phyloP scores from a whole-genome alignment of 2,329 filamentous ascomycete genomes.

The Penicillium aurantiogriseum region DNA sequence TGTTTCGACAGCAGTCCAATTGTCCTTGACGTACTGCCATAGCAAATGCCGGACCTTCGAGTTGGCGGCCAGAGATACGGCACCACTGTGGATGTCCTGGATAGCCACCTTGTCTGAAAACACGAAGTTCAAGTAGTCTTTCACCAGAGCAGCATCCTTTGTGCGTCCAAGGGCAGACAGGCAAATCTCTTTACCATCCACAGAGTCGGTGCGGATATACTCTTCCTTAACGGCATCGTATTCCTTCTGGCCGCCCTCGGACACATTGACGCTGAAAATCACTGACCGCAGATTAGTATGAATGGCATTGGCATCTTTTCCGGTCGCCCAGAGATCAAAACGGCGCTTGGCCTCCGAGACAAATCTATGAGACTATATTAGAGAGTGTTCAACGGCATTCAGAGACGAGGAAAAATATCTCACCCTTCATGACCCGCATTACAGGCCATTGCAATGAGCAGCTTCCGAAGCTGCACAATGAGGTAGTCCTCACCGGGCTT shows the following conservation, averaged over 20 bases:
- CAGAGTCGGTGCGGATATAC: constrained; percentile 75
- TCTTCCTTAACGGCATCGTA: constrained; percentile 78
- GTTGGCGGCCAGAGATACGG: constrained; percentile 71
- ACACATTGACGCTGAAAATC: constrained; percentile 76
- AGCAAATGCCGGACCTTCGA: constrained; percentile 68
- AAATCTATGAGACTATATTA: constrained; percentile 48
- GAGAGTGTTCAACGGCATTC: background rate
- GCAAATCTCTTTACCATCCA: constrained; percentile 88
- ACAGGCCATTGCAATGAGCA: constrained; percentile 74
- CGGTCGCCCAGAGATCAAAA: constrained; percentile 75
- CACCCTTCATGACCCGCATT: constrained; percentile 72
- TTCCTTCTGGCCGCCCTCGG: constrained; percentile 67
- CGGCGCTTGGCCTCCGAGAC: constrained; percentile 71
- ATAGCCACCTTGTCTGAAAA: constrained; percentile 80
- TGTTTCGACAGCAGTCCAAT: constrained; percentile 72
- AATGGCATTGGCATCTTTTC: constrained; percentile 65
- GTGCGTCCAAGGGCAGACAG: constrained; percentile 73
- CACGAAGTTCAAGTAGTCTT: constrained; percentile 67
- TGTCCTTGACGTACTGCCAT: constrained; percentile 81
- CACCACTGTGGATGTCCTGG: constrained; percentile 83
- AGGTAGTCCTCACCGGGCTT: constrained; percentile 76
- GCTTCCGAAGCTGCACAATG: constrained; percentile 75
- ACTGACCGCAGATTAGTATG: constrained; percentile 78
- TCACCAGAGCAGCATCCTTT: constrained; percentile 66
- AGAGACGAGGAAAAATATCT: constrained; percentile 32